Conservation (phyloP, 106 monocot species). For the Allium fistulosum region DNA sequence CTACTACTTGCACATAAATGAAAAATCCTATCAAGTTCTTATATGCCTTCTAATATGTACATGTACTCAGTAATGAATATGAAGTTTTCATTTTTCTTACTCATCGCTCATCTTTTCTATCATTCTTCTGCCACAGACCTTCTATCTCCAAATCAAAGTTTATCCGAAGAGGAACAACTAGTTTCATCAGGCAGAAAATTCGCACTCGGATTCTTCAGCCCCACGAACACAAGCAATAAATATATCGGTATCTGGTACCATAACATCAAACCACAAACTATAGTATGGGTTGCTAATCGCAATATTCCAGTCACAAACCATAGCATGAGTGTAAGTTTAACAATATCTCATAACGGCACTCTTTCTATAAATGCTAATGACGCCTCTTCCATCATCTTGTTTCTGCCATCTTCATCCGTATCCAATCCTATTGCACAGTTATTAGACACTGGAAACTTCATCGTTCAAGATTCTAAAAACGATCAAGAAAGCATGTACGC, state of each 20-base stretch:
- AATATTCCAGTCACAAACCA: constrained; percentile 1
- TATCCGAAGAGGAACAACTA: constrained; percentile 9
- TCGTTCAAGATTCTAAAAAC: background rate
- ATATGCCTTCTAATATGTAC: no score
- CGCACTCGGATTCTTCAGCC: constrained; percentile 20
- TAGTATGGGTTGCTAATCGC: constrained; percentile 21
- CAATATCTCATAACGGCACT: background rate
- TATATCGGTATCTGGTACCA: constrained; percentile 33
- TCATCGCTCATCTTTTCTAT: constrained; percentile 1
- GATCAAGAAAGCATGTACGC: background rate
- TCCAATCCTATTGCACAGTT: constrained; percentile 9
- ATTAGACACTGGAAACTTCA: constrained; percentile 16
- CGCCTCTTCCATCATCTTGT: background rate
- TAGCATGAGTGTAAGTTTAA: background rate
- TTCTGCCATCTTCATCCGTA: background rate
- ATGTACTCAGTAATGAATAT: no score
- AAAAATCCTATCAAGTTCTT: no score
- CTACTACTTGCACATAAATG: no score
- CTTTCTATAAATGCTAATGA: constrained; percentile 1
- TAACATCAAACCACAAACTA: background rate
- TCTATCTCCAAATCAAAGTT: constrained; percentile 1
- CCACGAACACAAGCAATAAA: constrained; percentile 4
- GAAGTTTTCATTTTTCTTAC: background rate
- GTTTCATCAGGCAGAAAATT: constrained; percentile 14
- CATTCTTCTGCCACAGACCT: constrained; percentile 6